These are phyloP conservation scores for Rhodotorula glutinis DNA, from an alignment of 1,284 basidiomycete species.

Conservation along the genomic window DNA sequence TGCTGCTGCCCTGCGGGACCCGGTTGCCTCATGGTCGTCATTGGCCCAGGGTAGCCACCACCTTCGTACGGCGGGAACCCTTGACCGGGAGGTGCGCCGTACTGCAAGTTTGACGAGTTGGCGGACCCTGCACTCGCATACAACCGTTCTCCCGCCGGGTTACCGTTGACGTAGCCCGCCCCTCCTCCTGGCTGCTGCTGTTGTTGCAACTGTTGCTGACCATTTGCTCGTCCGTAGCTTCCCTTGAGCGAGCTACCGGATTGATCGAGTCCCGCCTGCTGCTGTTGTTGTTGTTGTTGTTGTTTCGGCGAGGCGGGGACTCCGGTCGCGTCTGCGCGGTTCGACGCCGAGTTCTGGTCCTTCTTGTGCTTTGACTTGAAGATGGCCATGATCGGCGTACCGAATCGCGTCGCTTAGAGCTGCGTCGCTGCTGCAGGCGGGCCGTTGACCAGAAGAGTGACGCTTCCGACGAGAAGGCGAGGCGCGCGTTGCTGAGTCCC, in stretches of 20 bases:
- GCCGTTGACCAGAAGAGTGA: too few species aligned
- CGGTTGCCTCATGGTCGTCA: not conserved
- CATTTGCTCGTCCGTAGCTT: conserved; percentile 10
- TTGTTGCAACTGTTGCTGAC: not conserved
- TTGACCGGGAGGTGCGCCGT: not conserved
- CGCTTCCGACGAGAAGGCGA: too few species aligned
- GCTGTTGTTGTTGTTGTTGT: not conserved
- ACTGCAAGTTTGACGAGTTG: not conserved
- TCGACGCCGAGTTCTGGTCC: conserved; percentile 13
- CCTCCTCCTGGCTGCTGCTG: too few species aligned
- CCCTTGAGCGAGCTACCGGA: conserved; percentile 2
- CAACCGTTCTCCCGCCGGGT: not conserved
- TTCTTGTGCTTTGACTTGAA: conserved; percentile 33
- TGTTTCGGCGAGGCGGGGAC: not conserved
- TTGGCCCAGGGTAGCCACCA: not conserved
- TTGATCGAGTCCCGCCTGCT: not conserved
- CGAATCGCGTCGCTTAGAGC: too few species aligned
- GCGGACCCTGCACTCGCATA: conserved; percentile 3
- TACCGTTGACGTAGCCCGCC: too few species aligned
- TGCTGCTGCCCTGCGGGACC: too few species aligned
- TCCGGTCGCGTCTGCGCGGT: conserved; percentile 7
- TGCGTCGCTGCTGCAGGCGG: too few species aligned
- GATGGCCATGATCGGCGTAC: conserved; percentile 24
- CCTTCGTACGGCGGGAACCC: not conserved
- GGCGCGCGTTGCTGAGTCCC: too few species aligned